Percentiles rank a stretch among this genome's conserved stretches.
phyloP scores from a whole-genome alignment of 805 yeast genomes.

The Wickerhamomyces subpelliculosus region DNA sequence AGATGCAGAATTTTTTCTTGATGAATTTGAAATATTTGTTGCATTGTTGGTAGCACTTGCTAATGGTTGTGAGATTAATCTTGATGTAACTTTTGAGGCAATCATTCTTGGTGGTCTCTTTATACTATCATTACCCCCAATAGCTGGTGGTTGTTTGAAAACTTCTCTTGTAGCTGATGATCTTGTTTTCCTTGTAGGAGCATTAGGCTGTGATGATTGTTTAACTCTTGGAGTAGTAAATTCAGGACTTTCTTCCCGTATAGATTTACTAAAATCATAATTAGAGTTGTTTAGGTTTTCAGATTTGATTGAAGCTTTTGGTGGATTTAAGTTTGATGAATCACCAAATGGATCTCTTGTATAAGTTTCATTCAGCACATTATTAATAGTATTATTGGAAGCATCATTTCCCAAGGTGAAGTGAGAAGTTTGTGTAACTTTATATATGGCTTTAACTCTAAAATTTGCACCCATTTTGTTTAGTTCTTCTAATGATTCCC shows the following conservation, averaged over 20 bases:
- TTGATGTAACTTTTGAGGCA: constrained; percentile 39
- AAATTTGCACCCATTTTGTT: constrained; percentile 67
- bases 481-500: constrained; percentile 80
- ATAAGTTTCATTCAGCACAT: constrained; percentile 7
- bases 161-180: constrained; percentile 11
- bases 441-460: constrained; percentile 49
- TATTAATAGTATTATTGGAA: not conserved
- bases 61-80: constrained; percentile 38
- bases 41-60: constrained; percentile 6
- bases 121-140: constrained; percentile 10
- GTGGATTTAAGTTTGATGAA: constrained; percentile 10
- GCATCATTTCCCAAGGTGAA: constrained; percentile 9
- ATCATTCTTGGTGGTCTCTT: constrained; percentile 25
- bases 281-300: too few relatives aligned
- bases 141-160: constrained; percentile 16
- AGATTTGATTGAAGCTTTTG: not conserved
- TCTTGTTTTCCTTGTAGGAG: constrained; percentile 31
- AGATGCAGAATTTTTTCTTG: not conserved
- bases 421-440: constrained; percentile 12
- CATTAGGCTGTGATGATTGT: constrained; percentile 28
- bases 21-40: not conserved
- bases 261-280: not conserved
- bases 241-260: constrained; percentile 15
- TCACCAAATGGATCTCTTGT: constrained; percentile 24
- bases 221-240: constrained; percentile 36